Base-by-base conservation (phyloP, 1,139 yeast genomes). In the Geotrichum aggregatum region DNA sequence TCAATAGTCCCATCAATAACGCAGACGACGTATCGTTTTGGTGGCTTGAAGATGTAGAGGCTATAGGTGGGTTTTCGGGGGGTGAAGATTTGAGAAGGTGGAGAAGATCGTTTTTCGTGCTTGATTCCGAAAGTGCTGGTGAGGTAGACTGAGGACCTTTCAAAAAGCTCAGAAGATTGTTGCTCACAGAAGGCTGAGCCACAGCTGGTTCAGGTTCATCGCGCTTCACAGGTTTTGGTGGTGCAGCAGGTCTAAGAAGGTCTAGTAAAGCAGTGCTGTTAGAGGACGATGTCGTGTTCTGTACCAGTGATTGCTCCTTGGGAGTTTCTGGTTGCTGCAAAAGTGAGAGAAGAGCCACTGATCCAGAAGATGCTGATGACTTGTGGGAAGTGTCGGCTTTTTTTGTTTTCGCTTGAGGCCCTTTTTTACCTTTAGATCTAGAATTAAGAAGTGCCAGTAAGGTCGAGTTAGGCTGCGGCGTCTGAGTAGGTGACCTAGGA, bases 391-490 rank as follows among this genome's bases (percentile, higher is more conserved):
- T 49, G 5, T 43, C 26, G 31, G 44, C 6, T 3, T 46, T 22
- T 18, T n/a, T 26, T 14, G 26, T 19, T 30, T 42, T 49, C 1
- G 21, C 28, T 21, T 36, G 16, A 28, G 38, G 44, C 4, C 24
- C 49, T 31, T 53, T 51, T 38, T 55, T 56, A 47, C 57, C 57
- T 33, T 51, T 38, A 39, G 55, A 50, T 21, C 65, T 58, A 16
- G 61, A 53, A 43, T 61, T 52, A 16, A 66, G 58, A 34, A 66
- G 61, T 8, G 62, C 62, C 49, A 61, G 56, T 30, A 66, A 60
- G 42, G 63, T 58, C 10, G 65, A 59, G 36, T 61, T 60, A 7
- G 69, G 68, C 5, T 68, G 69, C 16, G 66, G 61, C 1, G 67
- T 64, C 6, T 59, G 61, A 7, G 66, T 63, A 8, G 63, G 51